phyloP scores from a whole-genome alignment of 169 alveolate genomes.

The Theileria annulata region DNA sequence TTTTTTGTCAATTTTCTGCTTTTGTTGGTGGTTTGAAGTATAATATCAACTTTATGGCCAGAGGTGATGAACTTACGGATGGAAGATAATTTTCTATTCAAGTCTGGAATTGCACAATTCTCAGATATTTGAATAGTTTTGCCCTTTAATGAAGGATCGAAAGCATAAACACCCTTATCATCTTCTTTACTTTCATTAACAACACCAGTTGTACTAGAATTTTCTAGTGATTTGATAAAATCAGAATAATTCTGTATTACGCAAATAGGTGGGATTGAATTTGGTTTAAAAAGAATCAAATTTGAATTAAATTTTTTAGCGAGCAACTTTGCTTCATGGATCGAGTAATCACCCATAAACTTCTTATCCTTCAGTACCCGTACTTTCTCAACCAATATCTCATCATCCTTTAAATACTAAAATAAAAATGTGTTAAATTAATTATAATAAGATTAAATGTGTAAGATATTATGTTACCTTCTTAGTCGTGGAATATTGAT shows the following conservation, averaged over 20 bases:
- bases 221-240: background rate
- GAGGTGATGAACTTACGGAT: slow-evolving; percentile 46
- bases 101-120: slow-evolving; percentile 47
- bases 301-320: slow-evolving; percentile 28
- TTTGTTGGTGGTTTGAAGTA: slow-evolving; percentile 29
- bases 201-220: background rate
- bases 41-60: slow-evolving; percentile 60
- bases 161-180: slow-evolving; percentile 14
- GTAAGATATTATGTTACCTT: background rate
- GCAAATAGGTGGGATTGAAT: slow-evolving; percentile 58
- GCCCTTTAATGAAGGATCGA: slow-evolving; percentile 62
- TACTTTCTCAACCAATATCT: slow-evolving; percentile 33
- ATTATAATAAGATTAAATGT: background rate
- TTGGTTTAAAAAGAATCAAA: slow-evolving; percentile 51
- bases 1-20: background rate
- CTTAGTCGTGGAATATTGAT: background rate
- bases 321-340: slow-evolving; percentile 31
- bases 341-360: slow-evolving; percentile 52
- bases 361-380: slow-evolving; percentile 50
- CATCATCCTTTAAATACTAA: slow-evolving; percentile 52
- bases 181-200: background rate
- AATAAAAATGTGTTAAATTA: background rate
- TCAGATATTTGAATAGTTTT: slow-evolving; percentile 60
- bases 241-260: slow-evolving; percentile 35
- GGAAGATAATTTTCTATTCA: slow-evolving; percentile 40